phyloP scores from a whole-genome alignment of 169 alveolate species.

The Cryptosporidium andersoni region DNA sequence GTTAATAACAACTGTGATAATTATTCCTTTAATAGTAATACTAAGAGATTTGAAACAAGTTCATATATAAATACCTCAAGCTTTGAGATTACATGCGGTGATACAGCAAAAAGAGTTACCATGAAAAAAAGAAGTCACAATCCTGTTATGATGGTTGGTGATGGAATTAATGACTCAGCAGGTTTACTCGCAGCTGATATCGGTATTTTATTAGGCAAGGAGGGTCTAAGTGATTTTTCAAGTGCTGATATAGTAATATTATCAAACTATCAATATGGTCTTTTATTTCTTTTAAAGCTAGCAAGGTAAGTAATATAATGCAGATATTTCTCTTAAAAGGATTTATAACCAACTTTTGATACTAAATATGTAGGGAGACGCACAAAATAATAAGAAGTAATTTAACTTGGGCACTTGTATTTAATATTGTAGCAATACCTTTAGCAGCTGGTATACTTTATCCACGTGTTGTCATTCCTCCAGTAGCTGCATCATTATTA shows the following conservation, averaged over 20 bases:
- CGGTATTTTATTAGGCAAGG: constrained; percentile 58
- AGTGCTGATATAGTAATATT: constrained; percentile 56
- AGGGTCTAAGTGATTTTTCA: constrained; percentile 53
- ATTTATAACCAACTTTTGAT: not conserved
- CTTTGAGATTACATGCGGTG: not conserved
- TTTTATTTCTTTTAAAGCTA: constrained; percentile 25
- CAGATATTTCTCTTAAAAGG: not conserved
- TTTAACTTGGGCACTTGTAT: constrained; percentile 57
- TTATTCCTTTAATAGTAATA: not conserved
- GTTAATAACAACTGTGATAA: constrained; percentile 1
- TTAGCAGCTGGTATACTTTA: constrained; percentile 67
- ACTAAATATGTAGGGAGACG: constrained; percentile 21
- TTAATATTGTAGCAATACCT: constrained; percentile 43
- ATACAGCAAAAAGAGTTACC: not conserved
- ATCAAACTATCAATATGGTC: constrained; percentile 47
- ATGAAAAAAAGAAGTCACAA: constrained; percentile 5
- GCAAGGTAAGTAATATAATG: constrained; percentile 23
- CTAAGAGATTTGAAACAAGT: not conserved
- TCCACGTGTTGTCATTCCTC: constrained; percentile 46
- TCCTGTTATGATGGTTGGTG: constrained; percentile 67
- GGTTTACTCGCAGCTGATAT: constrained; percentile 57
- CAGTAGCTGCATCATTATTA: constrained; percentile 55
- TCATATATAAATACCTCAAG: not conserved
- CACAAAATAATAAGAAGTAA: constrained; percentile 50
- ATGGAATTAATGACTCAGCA: constrained; percentile 67